Evolutionary conservation across 2,329 filamentous ascomycete genomes (phyloP).

Genomic region (Colletotrichum chrysophilum): DNA sequence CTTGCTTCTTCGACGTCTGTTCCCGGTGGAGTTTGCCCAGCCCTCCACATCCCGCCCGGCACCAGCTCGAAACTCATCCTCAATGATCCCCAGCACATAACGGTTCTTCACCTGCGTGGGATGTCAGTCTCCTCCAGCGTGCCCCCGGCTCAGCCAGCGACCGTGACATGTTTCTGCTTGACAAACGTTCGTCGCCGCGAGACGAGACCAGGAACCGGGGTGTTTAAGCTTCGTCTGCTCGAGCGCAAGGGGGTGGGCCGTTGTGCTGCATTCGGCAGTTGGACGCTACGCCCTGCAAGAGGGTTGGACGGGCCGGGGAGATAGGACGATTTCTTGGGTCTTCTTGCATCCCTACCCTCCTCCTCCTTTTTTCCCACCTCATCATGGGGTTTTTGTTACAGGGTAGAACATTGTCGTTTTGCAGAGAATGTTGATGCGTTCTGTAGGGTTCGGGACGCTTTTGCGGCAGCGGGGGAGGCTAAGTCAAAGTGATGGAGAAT

Average conservation of each 20-base stretch:
- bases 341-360: not conserved
- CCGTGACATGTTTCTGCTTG: slow-evolving; percentile 11
- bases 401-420: not conserved
- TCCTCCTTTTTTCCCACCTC: not conserved
- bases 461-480: not conserved
- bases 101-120: not conserved
- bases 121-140: not conserved
- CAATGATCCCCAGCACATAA: not conserved
- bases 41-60: not conserved
- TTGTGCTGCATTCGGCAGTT: not conserved
- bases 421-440: not conserved
- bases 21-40: not conserved
- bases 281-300: not conserved
- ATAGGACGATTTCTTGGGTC: not conserved
- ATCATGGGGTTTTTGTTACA: not conserved
- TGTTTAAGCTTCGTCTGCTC: not conserved
- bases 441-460: not conserved
- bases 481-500: not conserved
- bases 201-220: not conserved
- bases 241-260: not conserved
- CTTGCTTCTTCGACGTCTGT: not conserved
- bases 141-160: not conserved
- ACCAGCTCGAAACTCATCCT: not conserved
- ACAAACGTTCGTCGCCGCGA: slow-evolving; percentile 11
- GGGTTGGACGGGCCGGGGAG: not conserved